Evolutionary conservation across 2,329 filamentous ascomycete species (phyloP), one percentile per base, ranked within the genome.

Genomic region (Colletotrichum tamarilloi): DNA sequence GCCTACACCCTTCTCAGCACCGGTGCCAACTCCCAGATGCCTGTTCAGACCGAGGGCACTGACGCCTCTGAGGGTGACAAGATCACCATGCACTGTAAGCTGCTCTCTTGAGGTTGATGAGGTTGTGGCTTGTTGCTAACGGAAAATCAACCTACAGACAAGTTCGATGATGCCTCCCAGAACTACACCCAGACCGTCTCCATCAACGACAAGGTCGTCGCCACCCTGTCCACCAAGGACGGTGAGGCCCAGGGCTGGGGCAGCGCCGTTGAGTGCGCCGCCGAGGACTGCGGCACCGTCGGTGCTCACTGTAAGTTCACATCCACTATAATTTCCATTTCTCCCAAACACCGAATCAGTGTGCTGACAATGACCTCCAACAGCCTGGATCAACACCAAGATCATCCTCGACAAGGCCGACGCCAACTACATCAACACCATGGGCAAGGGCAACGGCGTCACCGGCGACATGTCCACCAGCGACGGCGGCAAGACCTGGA

Each of bases 211-310:
- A 68, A 58, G 70, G 76, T 77, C 38, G 82, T 87, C 35, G 84
- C 84, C 0, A 85, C 81, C 0, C 81, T 87, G 2, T 86, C 85
- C 1, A 87, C 86, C 60, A 83, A 79, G 65, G 82, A 83, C 71
- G 84, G 81, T 28, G 76, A 84, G 8, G 84, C 84, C 4, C 76
- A 81, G 78, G 84, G 84, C 75, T 86, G 83, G 80, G 85, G 84
- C 2, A 83, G 81, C 52, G 80, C 84, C 0, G 82, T 86, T 22
- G 90, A 93, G 79, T 91, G 90, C 81, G 94, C 92, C 67, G 92
- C 91, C 80, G 92, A 95, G 82, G 92, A 93, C 85, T 95, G 94
- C 86, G 94, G 94, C 76, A 78, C 75, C 2, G 67, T 79, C 1
- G 68, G 68, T 53, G 68, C 68, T 53, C 68, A 72, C 64, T 72